Base-by-base conservation (phyloP, 2,329 filamentous ascomycete genomes). In the Neoarthrinium moseri region DNA sequence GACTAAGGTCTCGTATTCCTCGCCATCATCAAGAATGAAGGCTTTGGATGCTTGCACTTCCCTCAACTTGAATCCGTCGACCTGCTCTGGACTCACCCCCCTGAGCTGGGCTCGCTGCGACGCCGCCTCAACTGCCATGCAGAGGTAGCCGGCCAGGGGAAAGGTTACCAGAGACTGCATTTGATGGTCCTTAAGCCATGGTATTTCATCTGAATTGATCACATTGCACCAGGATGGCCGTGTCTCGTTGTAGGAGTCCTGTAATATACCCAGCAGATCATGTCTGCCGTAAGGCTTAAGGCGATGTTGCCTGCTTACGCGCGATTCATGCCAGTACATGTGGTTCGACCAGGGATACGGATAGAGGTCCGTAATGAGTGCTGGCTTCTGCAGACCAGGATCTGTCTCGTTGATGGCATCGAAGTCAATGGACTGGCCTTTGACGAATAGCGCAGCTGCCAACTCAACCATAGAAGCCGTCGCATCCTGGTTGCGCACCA, bases 161-260 rank as follows among this genome's bases (percentile, higher is more conserved):
- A 72, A 76, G 43, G 75, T 67, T 41, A 68, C 66, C 43, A 72
- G 67, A 51, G 67, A 72, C 48, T 75, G 68, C 59, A 77, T 70
- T 33, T 60, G 55, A 61, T 77, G 75, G 49, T 76, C 73, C 39
- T 71, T 65, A 13, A 75, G 66, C 54, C 77, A 78, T 21, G 77
- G 69, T 11, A 69, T 43, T 37, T 67, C 64, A 21, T 64, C 61
- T 2, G 58, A 53, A 26, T 61, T 57, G 40, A 69, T 51, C 24
- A 68, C 51, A 51, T 69, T 68, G 33, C 67, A 60, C 67, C 67
- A 70, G 4, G 62, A 65, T 20, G 66, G 65, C 36, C 65, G 61
- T n/a, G 64, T 39, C 17, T 60, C 60, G 48, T 54, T 63, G 34
- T 60, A 64, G 55, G 56, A 62, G 45, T 63, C 58, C 4, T 61